These are phyloP conservation scores for Citrus glauca DNA, from an alignment of 345 rosid species.

Conservation along the genomic window DNA sequence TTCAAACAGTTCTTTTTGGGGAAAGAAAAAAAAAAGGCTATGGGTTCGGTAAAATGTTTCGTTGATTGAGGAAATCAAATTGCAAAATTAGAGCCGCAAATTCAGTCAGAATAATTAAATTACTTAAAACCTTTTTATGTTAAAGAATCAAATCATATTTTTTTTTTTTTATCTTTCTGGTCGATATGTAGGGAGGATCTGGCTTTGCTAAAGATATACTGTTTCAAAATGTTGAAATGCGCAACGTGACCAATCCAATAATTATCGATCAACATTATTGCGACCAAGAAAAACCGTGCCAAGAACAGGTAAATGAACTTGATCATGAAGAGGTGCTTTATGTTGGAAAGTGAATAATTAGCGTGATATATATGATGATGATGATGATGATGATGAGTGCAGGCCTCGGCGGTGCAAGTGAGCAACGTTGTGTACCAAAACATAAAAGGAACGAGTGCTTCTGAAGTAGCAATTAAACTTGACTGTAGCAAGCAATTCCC, in stretches of 20 bases:
- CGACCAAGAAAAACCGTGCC: conserved; percentile 49
- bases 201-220: conserved; percentile 66
- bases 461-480: conserved; percentile 53
- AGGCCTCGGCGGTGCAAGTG: conserved; percentile 74
- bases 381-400: not conserved
- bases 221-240: conserved; percentile 59
- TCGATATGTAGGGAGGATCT: conserved; percentile 60
- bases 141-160: not conserved
- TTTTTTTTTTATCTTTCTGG: not conserved
- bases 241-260: conserved; percentile 74
- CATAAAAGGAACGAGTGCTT: conserved; percentile 76
- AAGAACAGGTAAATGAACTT: conserved; percentile 44
- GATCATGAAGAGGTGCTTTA: not conserved
- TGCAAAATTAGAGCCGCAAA: conserved; percentile 13
- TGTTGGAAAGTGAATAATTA: no score
- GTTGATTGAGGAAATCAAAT: not conserved
- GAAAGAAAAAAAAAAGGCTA: no score
- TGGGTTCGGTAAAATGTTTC: not conserved
- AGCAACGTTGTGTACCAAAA: conserved; percentile 63
- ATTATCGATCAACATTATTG: conserved; percentile 84
- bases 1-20: not conserved
- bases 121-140: not conserved
- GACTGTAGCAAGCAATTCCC: conserved; percentile 59
- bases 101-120: not conserved
- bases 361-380: no score